Base-by-base conservation (phyloP, 192 early-diverging fungal genomes). In the Oehlia diaphana region DNA sequence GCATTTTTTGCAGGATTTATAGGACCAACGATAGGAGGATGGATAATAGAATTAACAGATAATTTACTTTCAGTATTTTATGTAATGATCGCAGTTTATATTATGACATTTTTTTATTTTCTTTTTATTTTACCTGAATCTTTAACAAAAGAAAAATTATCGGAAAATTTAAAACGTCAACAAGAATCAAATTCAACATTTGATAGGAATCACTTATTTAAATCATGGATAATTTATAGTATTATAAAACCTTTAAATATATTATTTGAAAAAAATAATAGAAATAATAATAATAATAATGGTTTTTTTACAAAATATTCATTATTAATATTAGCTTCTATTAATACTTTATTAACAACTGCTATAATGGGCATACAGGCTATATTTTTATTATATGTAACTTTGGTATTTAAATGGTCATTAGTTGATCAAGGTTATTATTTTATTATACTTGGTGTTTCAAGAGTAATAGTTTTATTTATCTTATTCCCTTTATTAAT, bases 101-200 rank as follows among this genome's bases (percentile, higher is more conserved):
- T 53, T n/a, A 28, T 63, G 8, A 13, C 69, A 8, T 71, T 79
- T 42, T 44, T 79, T 6, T 78, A 61, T 19, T 13, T 71, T 26
- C 50, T 79, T 53, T 70, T 71, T 4, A 71, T 79, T 4, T 9
- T 79, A 28, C 77, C 77, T 26, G 77, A 79, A 71, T 79, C 77
- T 26, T 31, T 79, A 28, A 28, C 77, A n/a, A 6, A 19, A 6
- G 67, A 79, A 23, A 79, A 61, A 62, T 50, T 9, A 37, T n/a
- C n/a, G 6, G 42, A 23, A 39, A 69, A 79, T 71, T 39, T 7
- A 1, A 50, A 61, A 63, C 33, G 21, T 35, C 26, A 69, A 53
- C 49, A 21, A 8, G 68, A 33, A 14, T 31, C 13, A 72, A 28
- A 26, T 10, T 1, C 1, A 50, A 33, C 2, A 49, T 10, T 9